Conservation (phyloP, 2,329 filamentous ascomycete species). For the Biscogniauxia mediterranea region DNA sequence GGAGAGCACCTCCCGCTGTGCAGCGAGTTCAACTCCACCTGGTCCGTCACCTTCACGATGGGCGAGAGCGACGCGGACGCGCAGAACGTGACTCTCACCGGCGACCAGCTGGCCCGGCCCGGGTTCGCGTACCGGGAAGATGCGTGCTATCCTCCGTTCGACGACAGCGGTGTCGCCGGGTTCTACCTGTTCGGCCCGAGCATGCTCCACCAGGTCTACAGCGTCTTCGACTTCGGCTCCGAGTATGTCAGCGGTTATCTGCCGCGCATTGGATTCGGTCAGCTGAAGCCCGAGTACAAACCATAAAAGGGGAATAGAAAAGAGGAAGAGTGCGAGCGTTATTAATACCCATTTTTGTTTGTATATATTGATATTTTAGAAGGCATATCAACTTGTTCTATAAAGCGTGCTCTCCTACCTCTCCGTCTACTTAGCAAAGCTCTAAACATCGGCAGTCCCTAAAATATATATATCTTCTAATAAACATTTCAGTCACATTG, state of each 20-base stretch:
- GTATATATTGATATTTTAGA: background rate
- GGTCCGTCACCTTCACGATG: slow-evolving; percentile 33
- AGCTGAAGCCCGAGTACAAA: slow-evolving; percentile 15
- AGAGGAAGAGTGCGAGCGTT: background rate
- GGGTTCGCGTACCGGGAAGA: slow-evolving; percentile 35
- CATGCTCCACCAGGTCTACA: slow-evolving; percentile 35
- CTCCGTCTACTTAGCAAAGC: too few relatives aligned
- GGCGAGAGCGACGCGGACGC: slow-evolving; percentile 16
- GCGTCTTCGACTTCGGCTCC: slow-evolving; percentile 33
- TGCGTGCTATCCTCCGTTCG: slow-evolving; percentile 37
- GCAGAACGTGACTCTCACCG: slow-evolving; percentile 28
- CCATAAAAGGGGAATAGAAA: background rate
- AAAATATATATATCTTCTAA: too few relatives aligned
- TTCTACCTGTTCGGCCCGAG: slow-evolving; percentile 32
- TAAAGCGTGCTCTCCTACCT: background rate
- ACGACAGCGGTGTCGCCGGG: slow-evolving; percentile 19
- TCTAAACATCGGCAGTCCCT: too few relatives aligned
- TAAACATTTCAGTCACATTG: too few relatives aligned
- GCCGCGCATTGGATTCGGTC: slow-evolving; percentile 15
- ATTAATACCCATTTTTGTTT: background rate
- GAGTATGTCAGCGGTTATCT: slow-evolving; percentile 10
- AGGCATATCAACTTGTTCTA: background rate
- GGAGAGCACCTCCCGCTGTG: slow-evolving; percentile 33
- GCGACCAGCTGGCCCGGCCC: slow-evolving; percentile 31
- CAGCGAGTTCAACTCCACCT: slow-evolving; percentile 36